These are phyloP conservation scores for Ogataea angusta DNA, from an alignment of 805 yeast genomes.

Conservation along the genomic window DNA sequence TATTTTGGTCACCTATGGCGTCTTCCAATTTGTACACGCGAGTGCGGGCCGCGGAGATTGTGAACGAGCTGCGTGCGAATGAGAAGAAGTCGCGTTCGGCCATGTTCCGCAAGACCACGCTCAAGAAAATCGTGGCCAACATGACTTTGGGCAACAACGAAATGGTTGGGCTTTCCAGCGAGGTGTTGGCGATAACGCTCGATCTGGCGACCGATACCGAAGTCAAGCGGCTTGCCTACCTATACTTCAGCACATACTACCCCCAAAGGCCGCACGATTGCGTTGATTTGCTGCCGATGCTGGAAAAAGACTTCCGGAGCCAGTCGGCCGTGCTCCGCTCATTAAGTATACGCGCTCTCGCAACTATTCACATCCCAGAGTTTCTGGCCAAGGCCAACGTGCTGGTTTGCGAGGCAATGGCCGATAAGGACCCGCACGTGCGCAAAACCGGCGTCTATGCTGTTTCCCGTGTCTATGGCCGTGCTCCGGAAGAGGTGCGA, in stretches of 20 bases:
- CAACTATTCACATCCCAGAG: constrained; percentile 54
- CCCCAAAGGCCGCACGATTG: constrained; percentile 55
- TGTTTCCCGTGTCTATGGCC: constrained; percentile 63
- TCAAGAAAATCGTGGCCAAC: constrained; percentile 78
- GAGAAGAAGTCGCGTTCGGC: constrained; percentile 39
- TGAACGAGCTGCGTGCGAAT: constrained; percentile 29
- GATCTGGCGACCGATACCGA: constrained; percentile 51
- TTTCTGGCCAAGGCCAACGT: constrained; percentile 46
- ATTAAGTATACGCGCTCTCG: constrained; percentile 60
- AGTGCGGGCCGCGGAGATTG: constrained; percentile 31
- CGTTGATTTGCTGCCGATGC: constrained; percentile 49
- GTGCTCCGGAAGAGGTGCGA: constrained; percentile 44
- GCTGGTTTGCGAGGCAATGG: constrained; percentile 34
- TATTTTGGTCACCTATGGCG: constrained; percentile 20
- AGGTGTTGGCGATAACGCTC: constrained; percentile 51
- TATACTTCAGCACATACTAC: constrained; percentile 62
- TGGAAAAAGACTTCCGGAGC: constrained; percentile 47
- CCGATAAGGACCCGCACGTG: constrained; percentile 54
- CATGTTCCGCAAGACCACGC: constrained; percentile 41
- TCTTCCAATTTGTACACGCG: constrained; percentile 28
- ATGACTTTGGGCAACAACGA: constrained; percentile 80
- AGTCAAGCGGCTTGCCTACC: constrained; percentile 66
- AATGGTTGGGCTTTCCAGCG: constrained; percentile 63
- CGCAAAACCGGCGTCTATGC: constrained; percentile 69
- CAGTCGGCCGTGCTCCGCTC: constrained; percentile 47